Percentiles rank a stretch among this genome's conserved stretches.
Conservation (phyloP, 257 asterid species). For the Thymus mandschuricus region DNA sequence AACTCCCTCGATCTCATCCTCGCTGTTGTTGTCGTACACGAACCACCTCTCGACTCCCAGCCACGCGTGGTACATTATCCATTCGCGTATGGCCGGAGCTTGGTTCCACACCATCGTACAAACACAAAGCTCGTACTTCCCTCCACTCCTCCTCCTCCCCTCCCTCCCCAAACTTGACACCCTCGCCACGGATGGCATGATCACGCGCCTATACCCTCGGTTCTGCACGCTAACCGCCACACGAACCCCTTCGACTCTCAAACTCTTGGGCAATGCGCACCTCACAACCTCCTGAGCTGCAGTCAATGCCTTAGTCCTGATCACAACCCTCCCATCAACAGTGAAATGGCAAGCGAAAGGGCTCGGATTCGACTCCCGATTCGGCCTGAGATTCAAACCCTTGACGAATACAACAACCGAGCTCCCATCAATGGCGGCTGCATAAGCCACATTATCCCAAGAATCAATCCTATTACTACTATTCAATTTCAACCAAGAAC, state of each 20-base stretch:
- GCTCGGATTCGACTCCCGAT: slow-evolving; percentile 63
- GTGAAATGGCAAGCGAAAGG: slow-evolving; percentile 85
- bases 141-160: slow-evolving; percentile 28
- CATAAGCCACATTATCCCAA: slow-evolving; percentile 79
- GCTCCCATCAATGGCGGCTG: slow-evolving; percentile 69
- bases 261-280: slow-evolving; percentile 65
- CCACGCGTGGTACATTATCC: slow-evolving; percentile 89
- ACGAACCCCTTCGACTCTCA: slow-evolving; percentile 56
- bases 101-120: slow-evolving; percentile 99
- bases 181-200: slow-evolving; percentile 87
- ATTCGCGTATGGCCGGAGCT: slow-evolving; percentile 74
- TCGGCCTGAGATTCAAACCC: slow-evolving; percentile 84
- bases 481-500: slow-evolving; percentile 32
- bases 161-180: slow-evolving; percentile 31
- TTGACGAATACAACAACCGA: slow-evolving; percentile 81
- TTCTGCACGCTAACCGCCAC: slow-evolving; percentile 63
- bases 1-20: slow-evolving; percentile 62
- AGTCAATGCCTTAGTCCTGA: slow-evolving; percentile 64
- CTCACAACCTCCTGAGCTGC: slow-evolving; percentile 97
- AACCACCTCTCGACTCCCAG: slow-evolving; percentile 96
- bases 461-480: slow-evolving; percentile 43
- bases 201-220: slow-evolving; percentile 36
- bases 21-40: slow-evolving; percentile 87
- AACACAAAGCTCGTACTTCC: slow-evolving; percentile 71
- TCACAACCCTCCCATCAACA: slow-evolving; percentile 30